Evolutionary conservation across 192 early-diverging fungal species (phyloP).

Genomic region (Anaeromyces robustus): DNA sequence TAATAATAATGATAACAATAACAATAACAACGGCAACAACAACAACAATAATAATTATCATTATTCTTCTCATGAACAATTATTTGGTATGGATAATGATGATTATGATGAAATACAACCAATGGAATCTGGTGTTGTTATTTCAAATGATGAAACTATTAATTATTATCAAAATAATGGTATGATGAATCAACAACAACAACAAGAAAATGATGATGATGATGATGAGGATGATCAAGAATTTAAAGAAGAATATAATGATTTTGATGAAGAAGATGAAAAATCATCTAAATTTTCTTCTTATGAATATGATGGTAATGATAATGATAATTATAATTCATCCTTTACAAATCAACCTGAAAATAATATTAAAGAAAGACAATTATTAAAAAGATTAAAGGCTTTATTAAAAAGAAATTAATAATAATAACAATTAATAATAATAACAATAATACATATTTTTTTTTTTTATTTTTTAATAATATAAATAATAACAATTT

Average conservation of each 20-base stretch:
- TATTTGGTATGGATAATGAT: not conserved
- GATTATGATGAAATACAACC: not conserved
- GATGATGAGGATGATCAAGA: not conserved
- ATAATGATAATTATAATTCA: not conserved
- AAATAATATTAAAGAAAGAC: not conserved
- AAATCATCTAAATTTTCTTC: too few species aligned
- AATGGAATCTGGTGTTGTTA: not conserved
- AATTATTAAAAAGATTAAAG: not conserved
- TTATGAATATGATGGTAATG: not conserved
- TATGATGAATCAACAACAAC: too few species aligned
- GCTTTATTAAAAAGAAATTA: not conserved
- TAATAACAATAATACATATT: too few species aligned
- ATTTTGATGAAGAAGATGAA: not conserved
- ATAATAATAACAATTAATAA: too few species aligned
- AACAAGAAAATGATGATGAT: too few species aligned
- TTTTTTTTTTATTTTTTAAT: too few species aligned
- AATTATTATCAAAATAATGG: too few species aligned
- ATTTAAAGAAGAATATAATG: not conserved
- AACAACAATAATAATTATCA: not conserved
- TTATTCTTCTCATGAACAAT: not conserved
- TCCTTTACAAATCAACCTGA: not conserved
- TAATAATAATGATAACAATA: too few species aligned
- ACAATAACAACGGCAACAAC: too few species aligned
- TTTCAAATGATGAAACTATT: too few species aligned
- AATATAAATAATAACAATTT: too few species aligned